Conservation (phyloP, 1,139 yeast genomes). For the Geotrichum citri-aurantii region DNA sequence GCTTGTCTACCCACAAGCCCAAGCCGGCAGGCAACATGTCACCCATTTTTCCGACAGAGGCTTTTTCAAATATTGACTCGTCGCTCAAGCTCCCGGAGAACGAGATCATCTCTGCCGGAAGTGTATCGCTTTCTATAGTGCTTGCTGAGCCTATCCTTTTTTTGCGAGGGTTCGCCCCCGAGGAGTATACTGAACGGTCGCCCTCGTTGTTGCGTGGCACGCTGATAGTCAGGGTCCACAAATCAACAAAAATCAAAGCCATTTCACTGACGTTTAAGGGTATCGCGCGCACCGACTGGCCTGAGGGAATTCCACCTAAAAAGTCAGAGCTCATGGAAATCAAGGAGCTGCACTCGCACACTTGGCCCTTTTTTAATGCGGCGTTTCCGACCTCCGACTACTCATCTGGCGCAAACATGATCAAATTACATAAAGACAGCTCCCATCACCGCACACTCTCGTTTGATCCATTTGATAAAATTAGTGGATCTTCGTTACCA, state of each 20-base stretch:
- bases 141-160: constrained; percentile 78
- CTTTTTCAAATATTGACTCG: constrained; percentile 15
- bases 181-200: constrained; percentile 64
- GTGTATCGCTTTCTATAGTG: constrained; percentile 36
- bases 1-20: background rate
- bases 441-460: constrained; percentile 1
- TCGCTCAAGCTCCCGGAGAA: constrained; percentile 18
- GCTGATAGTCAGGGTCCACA: constrained; percentile 60
- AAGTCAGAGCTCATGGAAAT: constrained; percentile 58
- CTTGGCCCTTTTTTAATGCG: constrained; percentile 83
- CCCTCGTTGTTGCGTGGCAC: constrained; percentile 87
- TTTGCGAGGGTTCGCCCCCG: constrained; percentile 71
- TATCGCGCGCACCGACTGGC: constrained; percentile 85
- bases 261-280: constrained; percentile 70
- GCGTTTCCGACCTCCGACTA: constrained; percentile 36
- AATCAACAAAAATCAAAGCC: constrained; percentile 68
- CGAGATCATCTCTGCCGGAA: constrained; percentile 14
- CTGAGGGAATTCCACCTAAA: constrained; percentile 96
- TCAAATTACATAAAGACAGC: constrained; percentile 40
- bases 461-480: background rate
- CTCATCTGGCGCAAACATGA: constrained; percentile 51
- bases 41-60: constrained; percentile 19
- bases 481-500: background rate
- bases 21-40: constrained; percentile 12
- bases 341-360: constrained; percentile 64